phyloP scores from a whole-genome alignment of 805 yeast species.

The Zygotorulaspora sp. region DNA sequence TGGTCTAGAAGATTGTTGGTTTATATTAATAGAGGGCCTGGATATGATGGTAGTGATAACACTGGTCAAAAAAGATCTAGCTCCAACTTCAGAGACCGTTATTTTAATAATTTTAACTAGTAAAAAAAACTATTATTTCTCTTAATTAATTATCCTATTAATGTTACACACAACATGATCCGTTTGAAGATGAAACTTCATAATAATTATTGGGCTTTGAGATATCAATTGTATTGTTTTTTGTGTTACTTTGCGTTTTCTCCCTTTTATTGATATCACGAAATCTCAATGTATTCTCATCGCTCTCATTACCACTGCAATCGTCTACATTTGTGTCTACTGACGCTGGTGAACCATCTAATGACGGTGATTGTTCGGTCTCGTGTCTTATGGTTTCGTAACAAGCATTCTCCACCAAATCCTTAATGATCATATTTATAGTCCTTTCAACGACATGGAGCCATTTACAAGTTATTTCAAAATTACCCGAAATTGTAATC shows the following conservation, averaged over 20 bases:
- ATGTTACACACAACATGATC: slow-evolving; percentile 19
- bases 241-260: slow-evolving; percentile 1
- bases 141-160: slow-evolving; percentile 2
- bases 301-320: slow-evolving; percentile 7
- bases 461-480: slow-evolving; percentile 46
- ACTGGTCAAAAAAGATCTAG: slow-evolving; percentile 41
- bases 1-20: slow-evolving; percentile 89
- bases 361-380: slow-evolving; percentile 5
- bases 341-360: slow-evolving; percentile 13
- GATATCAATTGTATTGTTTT: slow-evolving; percentile 4
- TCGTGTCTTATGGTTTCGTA: slow-evolving; percentile 30
- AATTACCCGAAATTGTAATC: slow-evolving; percentile 39
- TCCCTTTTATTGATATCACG: slow-evolving; percentile 1
- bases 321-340: slow-evolving; percentile 12
- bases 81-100: slow-evolving; percentile 70
- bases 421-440: slow-evolving; percentile 38
- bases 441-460: slow-evolving; percentile 37
- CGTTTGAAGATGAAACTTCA: slow-evolving; percentile 14
- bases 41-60: slow-evolving; percentile 47
- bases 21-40: slow-evolving; percentile 62
- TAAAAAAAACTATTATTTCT: slow-evolving; percentile 2
- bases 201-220: slow-evolving; percentile 5
- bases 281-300: slow-evolving; percentile 1
- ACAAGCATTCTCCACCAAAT: slow-evolving; percentile 40
- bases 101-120: slow-evolving; percentile 60